phyloP scores from a whole-genome alignment of 768 basidiomycete species.

The Tricholoma matsutake region DNA sequence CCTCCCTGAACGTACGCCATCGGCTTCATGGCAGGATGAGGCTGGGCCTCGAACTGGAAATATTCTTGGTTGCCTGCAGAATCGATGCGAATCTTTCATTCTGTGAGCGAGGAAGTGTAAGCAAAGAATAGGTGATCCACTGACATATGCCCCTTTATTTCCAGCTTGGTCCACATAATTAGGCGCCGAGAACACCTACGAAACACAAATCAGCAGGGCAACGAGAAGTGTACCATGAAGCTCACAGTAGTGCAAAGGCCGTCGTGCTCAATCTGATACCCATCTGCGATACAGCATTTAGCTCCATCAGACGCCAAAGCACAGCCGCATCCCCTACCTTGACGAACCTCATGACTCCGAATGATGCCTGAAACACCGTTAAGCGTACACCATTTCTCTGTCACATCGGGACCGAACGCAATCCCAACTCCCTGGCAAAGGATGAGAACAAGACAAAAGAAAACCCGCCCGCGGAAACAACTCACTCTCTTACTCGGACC shows the following conservation, averaged over 20 bases:
- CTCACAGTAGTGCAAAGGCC: conserved; percentile 90
- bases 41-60: conserved; percentile 78
- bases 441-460: conserved; percentile 14
- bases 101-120: conserved; percentile 4
- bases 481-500: conserved; percentile 94
- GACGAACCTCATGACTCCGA: conserved; percentile 95
- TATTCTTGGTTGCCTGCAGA: conserved; percentile 70
- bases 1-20: conserved; percentile 85
- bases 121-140: conserved; percentile 23
- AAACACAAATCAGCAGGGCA: conserved; percentile 9
- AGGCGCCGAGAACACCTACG: conserved; percentile 87
- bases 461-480: conserved; percentile 9
- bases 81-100: conserved; percentile 76
- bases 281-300: conserved; percentile 45
- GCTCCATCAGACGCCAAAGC: neutral
- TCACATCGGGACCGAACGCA: conserved; percentile 94
- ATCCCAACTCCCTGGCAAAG: conserved; percentile 84
- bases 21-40: conserved; percentile 87
- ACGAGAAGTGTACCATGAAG: conserved; percentile 1
- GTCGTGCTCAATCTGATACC: conserved; percentile 93
- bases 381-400: conserved; percentile 80
- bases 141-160: conserved; percentile 89
- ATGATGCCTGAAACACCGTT: conserved; percentile 88
- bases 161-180: conserved; percentile 92
- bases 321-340: conserved; percentile 46